Evolutionary conservation across 345 rosid species (phyloP), one percentile per base, ranked within the genome.

Genomic region (Reutealis trisperma): DNA sequence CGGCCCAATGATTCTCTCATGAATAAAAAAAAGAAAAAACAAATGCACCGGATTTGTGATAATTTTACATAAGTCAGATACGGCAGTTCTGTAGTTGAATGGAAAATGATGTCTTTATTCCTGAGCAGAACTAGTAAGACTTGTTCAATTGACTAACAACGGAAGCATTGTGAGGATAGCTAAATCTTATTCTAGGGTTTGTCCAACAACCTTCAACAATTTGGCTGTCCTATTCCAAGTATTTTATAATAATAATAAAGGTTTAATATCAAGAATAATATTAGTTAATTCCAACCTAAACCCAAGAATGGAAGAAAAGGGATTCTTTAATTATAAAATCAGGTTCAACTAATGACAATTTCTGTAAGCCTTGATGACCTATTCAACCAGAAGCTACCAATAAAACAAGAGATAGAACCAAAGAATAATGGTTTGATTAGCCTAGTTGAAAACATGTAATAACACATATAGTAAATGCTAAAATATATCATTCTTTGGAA

Each of bases 171-270:
- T 6, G 8, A 19, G 44, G 32, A 1, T 63, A 42, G 21, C 18
- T 5, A 67, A 63, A 37, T 34, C 30, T 74, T 41, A 30, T 69
- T 61, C 64, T 8, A 67, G 78, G 76, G 75, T 74, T 27, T 21
- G 79, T 71, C 84, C 89, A 87, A 81, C 90, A 75, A 81, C 87
- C 87, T 79, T 66, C 80, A 60, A 74, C 72, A 63, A 86, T 68
- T 78, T 74, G 51, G 77, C 69, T 77, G 84, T 86, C 83, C 55
- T 24, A 54, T 54, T 86, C 82, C 14, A 1, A 61, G 51, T 52
- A 59, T 74, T 65, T 34, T 32, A 30, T 30, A n/a, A n/a, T 62
- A 63, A 41, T 59, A 57, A 69, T 22, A 37, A 34, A 44, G 18
- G 18, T 67, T 51, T 11, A 52, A 77, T 13, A 44, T 63, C 24